Evolutionary conservation across 2,329 filamentous ascomycete genomes (phyloP).

Genomic region (Colletotrichum salicis): DNA sequence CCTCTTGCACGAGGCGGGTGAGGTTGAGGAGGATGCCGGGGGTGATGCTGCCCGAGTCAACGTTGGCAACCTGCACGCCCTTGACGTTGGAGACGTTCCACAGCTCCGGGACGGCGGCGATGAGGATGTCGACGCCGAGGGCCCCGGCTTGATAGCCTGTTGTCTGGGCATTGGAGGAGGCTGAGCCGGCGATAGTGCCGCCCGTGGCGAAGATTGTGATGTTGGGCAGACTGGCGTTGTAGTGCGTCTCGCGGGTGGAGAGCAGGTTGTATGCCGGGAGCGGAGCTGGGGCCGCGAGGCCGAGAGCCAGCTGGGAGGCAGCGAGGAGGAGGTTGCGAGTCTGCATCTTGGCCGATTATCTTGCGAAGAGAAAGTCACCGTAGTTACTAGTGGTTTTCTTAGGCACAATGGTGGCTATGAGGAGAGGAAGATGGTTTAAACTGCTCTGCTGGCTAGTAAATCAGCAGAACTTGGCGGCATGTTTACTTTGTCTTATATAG

Average conservation of each 20-base stretch:
- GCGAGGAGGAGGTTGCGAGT: slow-evolving; percentile 14
- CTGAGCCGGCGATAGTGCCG: slow-evolving; percentile 68
- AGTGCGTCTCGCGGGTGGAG: slow-evolving; percentile 30
- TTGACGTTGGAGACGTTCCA: slow-evolving; percentile 64
- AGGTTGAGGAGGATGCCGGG: slow-evolving; percentile 59
- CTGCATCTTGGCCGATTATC: slow-evolving; percentile 17
- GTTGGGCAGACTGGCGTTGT: slow-evolving; percentile 61
- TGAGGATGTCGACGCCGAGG: slow-evolving; percentile 60
- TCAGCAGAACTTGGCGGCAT: background rate
- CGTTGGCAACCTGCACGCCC: slow-evolving; percentile 63
- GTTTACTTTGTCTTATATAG: slow-evolving; percentile 4
- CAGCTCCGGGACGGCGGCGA: slow-evolving; percentile 65
- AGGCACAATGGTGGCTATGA: background rate
- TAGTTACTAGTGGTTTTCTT: background rate
- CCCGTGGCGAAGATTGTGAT: slow-evolving; percentile 68
- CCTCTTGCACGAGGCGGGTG: slow-evolving; percentile 57
- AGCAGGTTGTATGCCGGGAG: slow-evolving; percentile 11
- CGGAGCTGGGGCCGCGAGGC: slow-evolving; percentile 25
- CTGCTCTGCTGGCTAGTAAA: slow-evolving; percentile 2
- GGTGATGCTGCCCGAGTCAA: slow-evolving; percentile 60
- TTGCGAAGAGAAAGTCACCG: background rate
- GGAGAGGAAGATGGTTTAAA: background rate
- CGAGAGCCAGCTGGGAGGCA: slow-evolving; percentile 23
- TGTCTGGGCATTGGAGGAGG: slow-evolving; percentile 57
- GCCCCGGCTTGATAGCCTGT: slow-evolving; percentile 54